Percentiles rank a stretch among this genome's conserved stretches.
Conservation (phyloP, 805 yeast species). For the Pichia phayaonensis region DNA sequence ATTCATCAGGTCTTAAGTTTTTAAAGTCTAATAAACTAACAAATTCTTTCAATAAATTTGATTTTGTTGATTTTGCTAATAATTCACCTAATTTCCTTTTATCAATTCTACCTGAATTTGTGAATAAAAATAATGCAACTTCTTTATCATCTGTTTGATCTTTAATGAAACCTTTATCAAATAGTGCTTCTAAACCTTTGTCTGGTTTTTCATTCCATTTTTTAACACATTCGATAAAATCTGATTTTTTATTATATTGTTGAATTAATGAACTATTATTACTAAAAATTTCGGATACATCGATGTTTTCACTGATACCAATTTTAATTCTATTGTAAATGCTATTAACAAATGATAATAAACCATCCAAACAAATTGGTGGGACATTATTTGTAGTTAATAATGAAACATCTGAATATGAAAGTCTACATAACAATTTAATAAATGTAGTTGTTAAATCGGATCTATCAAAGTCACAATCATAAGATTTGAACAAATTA, state of each 20-base stretch:
- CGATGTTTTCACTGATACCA: conserved; percentile 21
- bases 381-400: conserved; percentile 82
- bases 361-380: conserved; percentile 86
- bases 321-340: conserved; percentile 44
- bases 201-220: conserved; percentile 73
- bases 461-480: conserved; percentile 81
- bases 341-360: conserved; percentile 61
- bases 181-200: conserved; percentile 59
- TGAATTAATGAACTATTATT: conserved; percentile 29
- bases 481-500: conserved; percentile 71
- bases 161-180: conserved; percentile 57
- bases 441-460: conserved; percentile 66
- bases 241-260: conserved; percentile 53
- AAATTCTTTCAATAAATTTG: conserved; percentile 52
- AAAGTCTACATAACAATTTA: conserved; percentile 64
- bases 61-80: conserved; percentile 68
- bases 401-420: conserved; percentile 79
- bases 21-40: conserved; percentile 66
- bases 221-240: conserved; percentile 69
- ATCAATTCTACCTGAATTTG: conserved; percentile 73
- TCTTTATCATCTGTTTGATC: conserved; percentile 42
- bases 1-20: conserved; percentile 85
- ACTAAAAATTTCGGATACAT: conserved; percentile 8
- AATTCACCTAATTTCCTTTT: conserved; percentile 84
- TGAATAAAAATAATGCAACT: conserved; percentile 69